Conservation (phyloP, 176 grass and related monocot genomes). For the Rhynchospora breviuscula region DNA sequence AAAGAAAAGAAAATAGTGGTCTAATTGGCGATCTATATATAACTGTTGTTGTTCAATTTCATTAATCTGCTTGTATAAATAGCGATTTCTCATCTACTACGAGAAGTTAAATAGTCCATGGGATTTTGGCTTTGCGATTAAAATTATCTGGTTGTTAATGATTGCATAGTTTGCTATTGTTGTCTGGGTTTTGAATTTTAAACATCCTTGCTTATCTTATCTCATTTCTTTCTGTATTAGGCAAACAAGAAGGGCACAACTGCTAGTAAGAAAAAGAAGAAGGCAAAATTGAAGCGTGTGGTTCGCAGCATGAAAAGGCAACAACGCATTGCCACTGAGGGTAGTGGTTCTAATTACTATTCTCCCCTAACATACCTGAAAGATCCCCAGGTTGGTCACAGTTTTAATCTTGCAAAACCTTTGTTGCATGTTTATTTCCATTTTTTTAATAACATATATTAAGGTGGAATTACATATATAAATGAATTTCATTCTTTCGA, state of each 20-base stretch:
- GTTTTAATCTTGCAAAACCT: neutral
- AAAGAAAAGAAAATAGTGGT: no score
- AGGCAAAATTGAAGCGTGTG: constrained; percentile 82
- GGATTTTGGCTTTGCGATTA: neutral
- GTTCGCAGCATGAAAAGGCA: constrained; percentile 95
- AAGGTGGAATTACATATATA: neutral
- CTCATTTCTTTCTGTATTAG: constrained; percentile 28
- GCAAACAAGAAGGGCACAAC: constrained; percentile 75
- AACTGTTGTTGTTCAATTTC: neutral
- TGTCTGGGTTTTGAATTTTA: neutral
- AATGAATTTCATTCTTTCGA: neutral
- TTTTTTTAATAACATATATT: neutral
- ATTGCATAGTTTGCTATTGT: neutral
- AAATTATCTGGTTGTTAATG: neutral
- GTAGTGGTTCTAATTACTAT: constrained; percentile 65
- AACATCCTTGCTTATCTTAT: constrained; percentile 7
- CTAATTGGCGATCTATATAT: neutral
- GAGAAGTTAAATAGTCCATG: neutral
- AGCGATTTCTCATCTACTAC: neutral
- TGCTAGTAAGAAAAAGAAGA: constrained; percentile 99
- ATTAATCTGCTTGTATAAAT: no score
- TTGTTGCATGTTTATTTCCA: neutral
- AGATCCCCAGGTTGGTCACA: constrained; percentile 66
- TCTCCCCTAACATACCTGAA: constrained; percentile 80
- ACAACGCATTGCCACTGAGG: constrained; percentile 56